These are phyloP conservation scores for Epichloe baconii DNA, from an alignment of 2,329 filamentous ascomycete genomes.

Conservation along the genomic window DNA sequence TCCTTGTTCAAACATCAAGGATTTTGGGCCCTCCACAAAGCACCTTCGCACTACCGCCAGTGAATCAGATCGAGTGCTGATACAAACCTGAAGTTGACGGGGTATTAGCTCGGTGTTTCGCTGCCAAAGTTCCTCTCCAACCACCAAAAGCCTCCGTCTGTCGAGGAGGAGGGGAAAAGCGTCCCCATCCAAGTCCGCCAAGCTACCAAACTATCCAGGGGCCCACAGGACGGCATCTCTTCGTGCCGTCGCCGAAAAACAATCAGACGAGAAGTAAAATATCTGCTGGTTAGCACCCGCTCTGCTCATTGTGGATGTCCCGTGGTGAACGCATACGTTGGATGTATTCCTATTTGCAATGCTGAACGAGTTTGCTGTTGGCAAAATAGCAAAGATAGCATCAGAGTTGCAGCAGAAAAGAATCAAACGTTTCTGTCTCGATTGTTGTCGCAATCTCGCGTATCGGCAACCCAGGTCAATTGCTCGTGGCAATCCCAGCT, in stretches of 20 bases:
- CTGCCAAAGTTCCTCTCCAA: not conserved
- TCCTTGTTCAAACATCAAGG: not conserved
- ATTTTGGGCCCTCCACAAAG: not conserved
- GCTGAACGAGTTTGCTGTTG: no score
- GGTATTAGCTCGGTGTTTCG: not conserved
- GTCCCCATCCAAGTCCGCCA: not conserved
- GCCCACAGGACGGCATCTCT: not conserved
- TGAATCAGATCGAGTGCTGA: not conserved
- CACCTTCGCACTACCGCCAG: not conserved
- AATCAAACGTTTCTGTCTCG: no score
- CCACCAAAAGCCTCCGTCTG: not conserved
- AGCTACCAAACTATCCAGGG: not conserved
- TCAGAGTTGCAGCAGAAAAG: no score
- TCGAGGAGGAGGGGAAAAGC: not conserved
- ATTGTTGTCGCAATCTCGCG: not conserved
- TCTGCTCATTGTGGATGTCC: not conserved
- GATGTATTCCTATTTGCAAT: no score
- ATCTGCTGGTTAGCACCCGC: not conserved
- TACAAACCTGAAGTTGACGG: not conserved
- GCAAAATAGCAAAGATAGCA: no score
- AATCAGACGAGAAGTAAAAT: not conserved
- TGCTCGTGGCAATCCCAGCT: not conserved
- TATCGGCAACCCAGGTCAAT: not conserved
- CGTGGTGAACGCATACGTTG: not conserved
- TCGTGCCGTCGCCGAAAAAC: not conserved